Conservation (phyloP, 73 alveolate genomes). For the Paramecium octaurelia region DNA sequence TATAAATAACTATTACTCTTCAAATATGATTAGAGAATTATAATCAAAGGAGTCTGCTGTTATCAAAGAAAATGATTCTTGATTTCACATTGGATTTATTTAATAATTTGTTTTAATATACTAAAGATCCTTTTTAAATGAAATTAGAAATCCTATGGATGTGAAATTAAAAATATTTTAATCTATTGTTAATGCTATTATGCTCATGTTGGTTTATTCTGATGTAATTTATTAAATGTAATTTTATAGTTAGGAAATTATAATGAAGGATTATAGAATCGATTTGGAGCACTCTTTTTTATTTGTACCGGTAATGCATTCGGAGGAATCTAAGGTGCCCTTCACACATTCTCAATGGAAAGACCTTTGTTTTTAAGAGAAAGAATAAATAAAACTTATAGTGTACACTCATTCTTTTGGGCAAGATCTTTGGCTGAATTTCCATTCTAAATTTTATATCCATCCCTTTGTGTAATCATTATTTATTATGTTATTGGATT, state of each 20-base stretch:
- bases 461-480: constrained; percentile 31
- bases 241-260: not conserved
- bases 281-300: constrained; percentile 66
- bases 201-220: constrained; percentile 61
- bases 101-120: constrained; percentile 45
- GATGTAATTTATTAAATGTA: not conserved
- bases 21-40: constrained; percentile 18
- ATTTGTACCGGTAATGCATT: constrained; percentile 50
- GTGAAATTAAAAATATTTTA: constrained; percentile 58
- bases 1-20: not conserved
- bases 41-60: not conserved
- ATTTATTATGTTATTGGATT: constrained; percentile 54
- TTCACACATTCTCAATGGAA: constrained; percentile 65
- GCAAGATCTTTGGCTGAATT: constrained; percentile 66
- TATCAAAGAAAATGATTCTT: constrained; percentile 42
- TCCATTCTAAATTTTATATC: constrained; percentile 65
- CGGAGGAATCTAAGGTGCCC: constrained; percentile 54
- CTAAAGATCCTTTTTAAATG: constrained; percentile 45
- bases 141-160: constrained; percentile 65
- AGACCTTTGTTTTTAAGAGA: constrained; percentile 78
- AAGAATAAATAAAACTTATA: constrained; percentile 65
- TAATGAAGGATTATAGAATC: constrained; percentile 46
- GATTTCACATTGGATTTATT: constrained; percentile 47
- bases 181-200: constrained; percentile 60
- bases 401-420: constrained; percentile 64